Percentiles rank a stretch among this genome's conserved stretches.
phyloP scores from a whole-genome alignment of 306 rosid genomes.

The Neltuma alba region DNA sequence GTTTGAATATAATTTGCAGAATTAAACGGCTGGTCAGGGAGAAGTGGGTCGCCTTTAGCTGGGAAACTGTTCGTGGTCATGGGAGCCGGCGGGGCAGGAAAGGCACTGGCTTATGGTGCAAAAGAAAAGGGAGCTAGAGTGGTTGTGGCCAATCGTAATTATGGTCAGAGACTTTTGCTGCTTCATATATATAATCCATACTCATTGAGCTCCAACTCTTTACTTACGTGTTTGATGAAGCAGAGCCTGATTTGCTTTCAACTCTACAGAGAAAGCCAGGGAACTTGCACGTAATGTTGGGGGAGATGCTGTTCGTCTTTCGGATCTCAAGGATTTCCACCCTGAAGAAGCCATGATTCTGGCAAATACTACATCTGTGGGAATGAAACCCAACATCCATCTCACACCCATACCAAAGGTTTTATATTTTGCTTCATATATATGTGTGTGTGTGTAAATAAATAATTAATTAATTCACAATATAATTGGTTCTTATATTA shows the following conservation, averaged over 20 bases:
- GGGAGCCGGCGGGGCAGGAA: constrained; percentile 85
- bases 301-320: constrained; percentile 56
- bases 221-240: neutral
- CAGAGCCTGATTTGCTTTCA: neutral
- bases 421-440: neutral
- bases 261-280: constrained; percentile 56
- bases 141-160: constrained; percentile 68
- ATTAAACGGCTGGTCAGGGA: constrained; percentile 29
- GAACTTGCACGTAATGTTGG: constrained; percentile 57
- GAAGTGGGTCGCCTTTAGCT: constrained; percentile 55
- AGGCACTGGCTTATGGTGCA: constrained; percentile 77
- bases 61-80: constrained; percentile 67
- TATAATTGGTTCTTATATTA: too few relatives aligned
- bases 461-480: too few relatives aligned
- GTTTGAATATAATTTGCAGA: constrained; percentile 33
- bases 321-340: constrained; percentile 53
- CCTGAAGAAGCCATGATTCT: constrained; percentile 70
- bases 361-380: constrained; percentile 62
- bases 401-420: constrained; percentile 58
- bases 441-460: too few relatives aligned
- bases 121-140: constrained; percentile 80
- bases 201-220: too few relatives aligned
- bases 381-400: constrained; percentile 60
- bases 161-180: constrained; percentile 41
- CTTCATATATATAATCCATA: too few relatives aligned